Conservation (phyloP, 2,329 filamentous ascomycete genomes). For the Talaromyces sp. region DNA sequence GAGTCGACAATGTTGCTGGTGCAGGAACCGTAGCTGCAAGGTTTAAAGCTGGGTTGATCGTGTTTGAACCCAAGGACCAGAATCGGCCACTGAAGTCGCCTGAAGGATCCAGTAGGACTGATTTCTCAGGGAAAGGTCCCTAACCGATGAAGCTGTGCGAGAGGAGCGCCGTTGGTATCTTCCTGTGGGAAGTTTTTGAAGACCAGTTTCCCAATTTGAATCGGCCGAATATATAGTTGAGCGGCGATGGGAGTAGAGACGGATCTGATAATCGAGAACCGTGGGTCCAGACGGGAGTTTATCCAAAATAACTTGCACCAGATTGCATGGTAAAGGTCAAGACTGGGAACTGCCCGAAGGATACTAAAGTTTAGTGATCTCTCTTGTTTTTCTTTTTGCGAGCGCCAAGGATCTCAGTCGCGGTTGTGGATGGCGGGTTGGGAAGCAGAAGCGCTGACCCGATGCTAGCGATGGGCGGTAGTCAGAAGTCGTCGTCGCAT, state of each 20-base stretch:
- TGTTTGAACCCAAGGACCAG: constrained; percentile 43
- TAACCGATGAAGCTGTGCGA: constrained; percentile 24
- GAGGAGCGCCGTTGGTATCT: constrained; percentile 6
- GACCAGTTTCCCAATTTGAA: neutral
- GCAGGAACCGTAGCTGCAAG: constrained; percentile 24
- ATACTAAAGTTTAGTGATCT: neutral
- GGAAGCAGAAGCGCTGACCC: constrained; percentile 14
- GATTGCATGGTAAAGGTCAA: constrained; percentile 17
- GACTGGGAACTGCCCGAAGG: neutral
- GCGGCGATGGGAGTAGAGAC: neutral
- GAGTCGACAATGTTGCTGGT: constrained; percentile 26
- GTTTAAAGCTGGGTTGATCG: constrained; percentile 29
- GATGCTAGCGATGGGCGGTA: constrained; percentile 14
- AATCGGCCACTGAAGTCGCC: constrained; percentile 47
- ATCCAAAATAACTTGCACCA: constrained; percentile 15
- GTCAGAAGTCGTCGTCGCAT: constrained; percentile 16
- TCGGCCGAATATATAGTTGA: neutral
- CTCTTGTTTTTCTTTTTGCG: neutral
- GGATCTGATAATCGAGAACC: constrained; percentile 8
- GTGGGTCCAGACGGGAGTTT: constrained; percentile 18
- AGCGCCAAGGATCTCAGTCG: neutral
- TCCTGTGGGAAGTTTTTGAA: constrained; percentile 13
- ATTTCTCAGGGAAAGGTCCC: constrained; percentile 22
- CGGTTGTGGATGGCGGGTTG: neutral
- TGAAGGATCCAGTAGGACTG: constrained; percentile 49